Evolutionary conservation across 148 eudicot genomes (phyloP).

Genomic region (Mesembryanthemum crystallinum): DNA sequence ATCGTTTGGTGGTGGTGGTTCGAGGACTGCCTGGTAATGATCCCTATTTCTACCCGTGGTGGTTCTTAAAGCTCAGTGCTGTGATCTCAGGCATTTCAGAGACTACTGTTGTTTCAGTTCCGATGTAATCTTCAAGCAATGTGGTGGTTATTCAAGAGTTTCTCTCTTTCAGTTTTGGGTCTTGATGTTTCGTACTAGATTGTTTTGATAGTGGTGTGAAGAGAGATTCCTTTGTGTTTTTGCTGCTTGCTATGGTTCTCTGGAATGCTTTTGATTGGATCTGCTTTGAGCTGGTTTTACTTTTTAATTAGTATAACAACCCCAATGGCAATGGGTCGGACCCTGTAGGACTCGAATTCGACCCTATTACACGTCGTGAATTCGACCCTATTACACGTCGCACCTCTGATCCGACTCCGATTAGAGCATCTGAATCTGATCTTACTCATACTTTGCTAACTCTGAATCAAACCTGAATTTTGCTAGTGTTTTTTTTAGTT

Average conservation of each 20-base stretch:
- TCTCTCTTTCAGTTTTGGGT: slow-evolving; percentile 22
- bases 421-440: too few relatives aligned
- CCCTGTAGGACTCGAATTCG: too few relatives aligned
- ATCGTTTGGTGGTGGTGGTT: slow-evolving; percentile 28
- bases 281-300: not conserved
- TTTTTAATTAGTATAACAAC: too few relatives aligned
- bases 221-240: not conserved
- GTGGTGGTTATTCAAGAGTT: not conserved
- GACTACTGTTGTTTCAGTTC: slow-evolving; percentile 10
- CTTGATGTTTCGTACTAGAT: not conserved
- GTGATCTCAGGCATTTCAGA: not conserved
- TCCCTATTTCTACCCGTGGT: slow-evolving; percentile 27
- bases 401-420: too few relatives aligned
- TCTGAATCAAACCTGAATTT: too few relatives aligned
- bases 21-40: slow-evolving; percentile 47
- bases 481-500: too few relatives aligned
- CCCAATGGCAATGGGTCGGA: too few relatives aligned
- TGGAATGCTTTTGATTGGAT: not conserved
- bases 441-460: too few relatives aligned
- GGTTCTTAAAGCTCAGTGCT: slow-evolving; percentile 11
- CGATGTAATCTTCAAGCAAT: not conserved
- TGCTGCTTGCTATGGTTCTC: not conserved
- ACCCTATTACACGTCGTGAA: not conserved
- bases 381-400: too few relatives aligned
- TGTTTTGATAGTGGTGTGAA: not conserved